Base-by-base conservation (phyloP, 306 rosid genomes). In the Crotalaria pallida region DNA sequence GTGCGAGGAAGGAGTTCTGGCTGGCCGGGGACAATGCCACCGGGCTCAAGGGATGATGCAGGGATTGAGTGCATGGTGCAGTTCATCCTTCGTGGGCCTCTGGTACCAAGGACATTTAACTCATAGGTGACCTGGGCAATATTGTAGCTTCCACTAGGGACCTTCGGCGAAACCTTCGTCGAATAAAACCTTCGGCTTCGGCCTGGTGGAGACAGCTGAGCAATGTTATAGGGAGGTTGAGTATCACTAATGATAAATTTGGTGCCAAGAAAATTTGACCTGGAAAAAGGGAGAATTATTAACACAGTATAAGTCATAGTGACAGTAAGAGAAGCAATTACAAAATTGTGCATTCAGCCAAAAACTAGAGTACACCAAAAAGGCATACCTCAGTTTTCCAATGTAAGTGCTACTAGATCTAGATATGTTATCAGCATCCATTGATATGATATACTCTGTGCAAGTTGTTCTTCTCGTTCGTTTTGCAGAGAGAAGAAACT, bases 241-340 rank as follows among this genome's bases (percentile, higher is more conserved):
- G 96, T 95, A 72, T 95, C 99, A 74, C 85, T 89, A 31, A 95
- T 87, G 71, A 95, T 86, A 80, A 95, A 95, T 77, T 95, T 95
- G 74, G 99, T 95, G 76, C 99, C 99, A 12, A 95, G 90, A 82
- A 91, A 95, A 79, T 95, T 95, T 23, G 99, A 91, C 82, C 97
- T 95, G 96, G 56, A 71, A 78, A 40, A 67, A 67, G 23, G 9
- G 7, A 15, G 52, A 57, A 45, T 18, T 18, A 15, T 59, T n/a
- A 15, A 65, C n/a, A 67, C 23, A 36, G 19, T 5, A 12, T 67
- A 61, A 59, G 68, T n/a, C 3, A 60, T 8, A 61, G 5, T 51
- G 52, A 58, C 10, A 60, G 11, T 29, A 38, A 55, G 45, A 40
- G 6, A 48, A 48, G 11, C 48, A 55, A 52, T 1, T 24, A 12